Base-by-base conservation (phyloP, 2,329 filamentous ascomycete genomes). In the Arthrobotrys sinensis region DNA sequence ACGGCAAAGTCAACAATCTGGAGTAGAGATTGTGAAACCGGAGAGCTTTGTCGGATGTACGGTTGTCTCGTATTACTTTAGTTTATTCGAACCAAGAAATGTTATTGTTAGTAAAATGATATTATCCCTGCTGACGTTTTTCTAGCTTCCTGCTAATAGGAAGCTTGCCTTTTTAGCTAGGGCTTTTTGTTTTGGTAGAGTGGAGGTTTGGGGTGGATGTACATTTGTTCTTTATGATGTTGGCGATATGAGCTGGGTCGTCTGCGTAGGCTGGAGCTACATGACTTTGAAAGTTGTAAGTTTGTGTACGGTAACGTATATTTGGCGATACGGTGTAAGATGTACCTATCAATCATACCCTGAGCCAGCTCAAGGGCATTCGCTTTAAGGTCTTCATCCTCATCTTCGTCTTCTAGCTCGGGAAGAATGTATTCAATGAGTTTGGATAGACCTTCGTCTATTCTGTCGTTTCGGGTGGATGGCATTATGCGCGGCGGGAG, bases 1-100 rank as follows among this genome's bases (percentile, higher is more conserved):
- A 94, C 0, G 94, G 94, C 80, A 97, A 90, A n/a, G 93, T 92
- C 28, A 97, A 87, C 16, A 99, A 88, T 71, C 93, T 89, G 38
- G 93, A 93, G 85, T 97, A 97, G 32, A 99, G 88, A 83, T 97
- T 96, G 24, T 93, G 92, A 85, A 97, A 97, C 79, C 91, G 89
- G 19, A 95, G 87, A 2, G 94, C 93, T 84, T 94, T 89, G 82
- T 89, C 90, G 21, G 87, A 92, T 80, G 89, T 92, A 53, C 89
- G 89, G 82, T 93, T 93, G 81, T 91, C 91, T 81, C 92, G 90
- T 73, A 96, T 89, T 80, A 99, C 86, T 87, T 73, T 8, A 70
- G n/a, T 38, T 32, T 43, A 36, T 57, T 57, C 76, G 73, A 40
- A 64, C 14, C 32, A 43, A 60, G 62, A 70, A 57, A 38, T 38